These are phyloP conservation scores for Talaromyces albobiverticillius DNA, from an alignment of 2,329 filamentous ascomycete species.

Conservation along the genomic window DNA sequence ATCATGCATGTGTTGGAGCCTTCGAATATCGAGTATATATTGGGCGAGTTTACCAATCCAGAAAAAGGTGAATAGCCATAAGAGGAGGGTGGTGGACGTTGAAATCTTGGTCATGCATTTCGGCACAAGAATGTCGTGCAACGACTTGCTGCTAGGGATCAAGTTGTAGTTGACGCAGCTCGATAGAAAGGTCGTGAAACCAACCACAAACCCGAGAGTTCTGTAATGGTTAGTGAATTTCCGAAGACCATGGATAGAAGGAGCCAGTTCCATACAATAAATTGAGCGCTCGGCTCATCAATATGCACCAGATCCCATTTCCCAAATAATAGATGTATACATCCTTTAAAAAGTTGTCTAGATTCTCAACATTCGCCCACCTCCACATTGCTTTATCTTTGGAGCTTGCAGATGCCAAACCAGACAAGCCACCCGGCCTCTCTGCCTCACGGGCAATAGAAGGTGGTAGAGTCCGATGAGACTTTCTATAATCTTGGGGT, in stretches of 20 bases:
- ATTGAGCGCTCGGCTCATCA: constrained; percentile 68
- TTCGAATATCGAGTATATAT: constrained; percentile 68
- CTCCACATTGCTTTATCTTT: constrained; percentile 83
- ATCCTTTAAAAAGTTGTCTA: constrained; percentile 81
- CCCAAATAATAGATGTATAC: constrained; percentile 85
- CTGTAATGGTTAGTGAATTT: constrained; percentile 40
- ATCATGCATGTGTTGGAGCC: constrained; percentile 73
- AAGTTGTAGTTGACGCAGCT: constrained; percentile 82
- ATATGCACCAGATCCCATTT: constrained; percentile 80
- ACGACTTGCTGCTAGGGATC: constrained; percentile 62
- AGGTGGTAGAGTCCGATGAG: constrained; percentile 20
- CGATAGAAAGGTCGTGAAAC: constrained; percentile 76
- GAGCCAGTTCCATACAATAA: constrained; percentile 58
- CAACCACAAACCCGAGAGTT: constrained; percentile 77
- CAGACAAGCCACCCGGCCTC: constrained; percentile 29
- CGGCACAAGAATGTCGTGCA: constrained; percentile 62
- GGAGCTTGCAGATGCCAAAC: constrained; percentile 50
- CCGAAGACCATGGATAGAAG: no score
- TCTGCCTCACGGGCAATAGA: constrained; percentile 23
- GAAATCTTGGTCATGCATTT: constrained; percentile 76
- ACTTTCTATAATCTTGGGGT: constrained; percentile 36
- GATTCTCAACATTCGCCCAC: constrained; percentile 86
- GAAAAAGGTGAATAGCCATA: constrained; percentile 84
- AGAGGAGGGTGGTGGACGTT: constrained; percentile 68
- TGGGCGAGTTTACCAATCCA: constrained; percentile 79